Conservation (phyloP, 176 grass and related monocot genomes). For the Carex kokanica region DNA sequence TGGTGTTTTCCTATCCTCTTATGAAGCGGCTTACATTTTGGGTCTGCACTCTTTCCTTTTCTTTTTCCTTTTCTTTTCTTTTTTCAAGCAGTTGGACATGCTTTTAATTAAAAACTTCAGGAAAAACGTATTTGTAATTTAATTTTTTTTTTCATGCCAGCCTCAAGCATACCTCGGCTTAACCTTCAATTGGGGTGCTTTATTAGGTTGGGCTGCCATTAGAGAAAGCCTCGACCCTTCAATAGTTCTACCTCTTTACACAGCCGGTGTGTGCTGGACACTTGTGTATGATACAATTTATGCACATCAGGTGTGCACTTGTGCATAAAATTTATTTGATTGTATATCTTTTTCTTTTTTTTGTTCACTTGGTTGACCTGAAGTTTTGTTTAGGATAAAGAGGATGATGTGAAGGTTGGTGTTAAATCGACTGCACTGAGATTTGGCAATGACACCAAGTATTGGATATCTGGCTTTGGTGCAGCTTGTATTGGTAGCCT, state of each 20-base stretch:
- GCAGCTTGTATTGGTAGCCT: conserved; percentile 51
- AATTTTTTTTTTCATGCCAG: no score
- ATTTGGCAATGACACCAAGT: conserved; percentile 68
- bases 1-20: conserved; percentile 86
- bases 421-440: conserved; percentile 90
- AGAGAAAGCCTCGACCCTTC: conserved; percentile 58
- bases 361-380: background rate
- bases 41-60: conserved; percentile 29
- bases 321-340: background rate
- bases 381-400: conserved; percentile 65
- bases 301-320: conserved; percentile 76
- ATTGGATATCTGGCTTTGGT: conserved; percentile 70
- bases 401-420: conserved; percentile 80
- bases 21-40: conserved; percentile 95
- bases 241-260: conserved; percentile 69
- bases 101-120: no score
- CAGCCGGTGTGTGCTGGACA: conserved; percentile 64
- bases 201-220: conserved; percentile 87
- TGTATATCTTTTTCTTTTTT: background rate
- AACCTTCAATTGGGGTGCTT: conserved; percentile 67
- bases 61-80: no score
- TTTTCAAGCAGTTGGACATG: no score
- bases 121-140: no score
- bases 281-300: conserved; percentile 31
- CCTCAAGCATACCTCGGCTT: no score